Percentiles rank a stretch among this genome's conserved stretches.
Conservation (phyloP, 2,329 filamentous ascomycete genomes). For the Leptodontidium sp. region DNA sequence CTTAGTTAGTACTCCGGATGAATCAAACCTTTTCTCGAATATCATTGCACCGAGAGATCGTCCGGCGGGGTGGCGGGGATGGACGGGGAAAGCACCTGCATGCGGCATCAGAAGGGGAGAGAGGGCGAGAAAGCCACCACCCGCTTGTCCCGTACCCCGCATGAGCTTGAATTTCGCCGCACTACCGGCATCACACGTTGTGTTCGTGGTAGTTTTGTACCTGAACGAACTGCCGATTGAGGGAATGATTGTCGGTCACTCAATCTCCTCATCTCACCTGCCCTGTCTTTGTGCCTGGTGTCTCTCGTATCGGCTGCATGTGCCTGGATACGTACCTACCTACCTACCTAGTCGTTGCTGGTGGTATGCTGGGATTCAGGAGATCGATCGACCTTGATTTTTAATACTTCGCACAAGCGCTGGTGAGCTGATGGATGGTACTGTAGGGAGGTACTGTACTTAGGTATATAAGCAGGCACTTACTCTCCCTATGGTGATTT, state of each 20-base stretch:
- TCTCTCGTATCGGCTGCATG: constrained; percentile 6
- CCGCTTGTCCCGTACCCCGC: constrained; percentile 23
- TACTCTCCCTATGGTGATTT: neutral
- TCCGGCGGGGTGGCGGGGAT: neutral
- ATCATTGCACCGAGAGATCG: constrained; percentile 25
- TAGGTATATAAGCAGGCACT: constrained; percentile 20
- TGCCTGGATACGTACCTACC: neutral
- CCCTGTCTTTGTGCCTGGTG: neutral
- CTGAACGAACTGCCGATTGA: constrained; percentile 24
- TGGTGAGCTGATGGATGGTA: neutral
- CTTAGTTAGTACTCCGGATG: constrained; percentile 12
- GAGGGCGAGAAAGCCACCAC: neutral
- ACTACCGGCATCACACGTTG: constrained; percentile 16
- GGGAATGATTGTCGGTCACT: constrained; percentile 28
- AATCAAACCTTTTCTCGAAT: constrained; percentile 4
- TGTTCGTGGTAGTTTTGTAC: constrained; percentile 1
- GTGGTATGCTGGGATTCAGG: neutral
- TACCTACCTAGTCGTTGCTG: neutral
- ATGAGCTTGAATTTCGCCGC: constrained; percentile 10
- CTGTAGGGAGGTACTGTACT: neutral
- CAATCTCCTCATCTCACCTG: neutral
- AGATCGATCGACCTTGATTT: constrained; percentile 9
- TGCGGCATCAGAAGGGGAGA: no score
- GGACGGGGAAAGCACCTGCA: neutral
- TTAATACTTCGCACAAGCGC: neutral